Evolutionary conservation across 306 rosid genomes (phyloP), one percentile per base, ranked within the genome.

Genomic region (Amphicarpaea edgeworthii): DNA sequence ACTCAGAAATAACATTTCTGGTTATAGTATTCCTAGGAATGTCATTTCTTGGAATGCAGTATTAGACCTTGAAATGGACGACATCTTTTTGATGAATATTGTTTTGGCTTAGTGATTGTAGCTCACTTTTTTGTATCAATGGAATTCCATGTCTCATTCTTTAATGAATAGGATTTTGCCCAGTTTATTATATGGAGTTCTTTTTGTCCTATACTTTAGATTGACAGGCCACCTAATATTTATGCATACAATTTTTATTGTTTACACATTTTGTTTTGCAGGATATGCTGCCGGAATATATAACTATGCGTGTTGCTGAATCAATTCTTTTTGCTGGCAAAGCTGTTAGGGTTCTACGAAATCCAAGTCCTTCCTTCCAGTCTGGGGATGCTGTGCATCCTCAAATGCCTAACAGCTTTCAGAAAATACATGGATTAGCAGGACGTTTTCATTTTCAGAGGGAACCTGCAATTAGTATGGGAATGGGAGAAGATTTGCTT

Each of bases 251-350:
- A 50, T 15, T 37, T 65, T 58, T 32, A 3, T 14, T 43, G 57
- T 42, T 26, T 30, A 24, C 19, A 34, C 5, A 19, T 60, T 73
- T 34, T 61, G 57, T 76, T 76, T 83, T 76, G 77, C 83, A 90
- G 99, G 98, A 92, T 87, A 95, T 95, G 99, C 92, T 90, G 37
- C 99, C 99, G 5, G 96, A 95, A 42, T 87, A 92, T 83, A 87
- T 92, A 42, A 96, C 96, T 38, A 95, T 90, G 93, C 87, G 88
- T 57, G 93, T 90, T 57, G 97, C 98, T 21, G 99, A 95, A 79
- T 92, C 97, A 68, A 77, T 92, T 85, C 88, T 95, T 55, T 96
- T 96, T 87, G 92, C 99, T 59, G 99, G 99, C 42, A 96, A 96
- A 82, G 99, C 99, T 51, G 86, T 90, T 69, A 84, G 97, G 88